Evolutionary conservation across 2,329 filamentous ascomycete genomes (phyloP), one percentile per base, ranked within the genome.

Genomic region (Aspergillus persii): DNA sequence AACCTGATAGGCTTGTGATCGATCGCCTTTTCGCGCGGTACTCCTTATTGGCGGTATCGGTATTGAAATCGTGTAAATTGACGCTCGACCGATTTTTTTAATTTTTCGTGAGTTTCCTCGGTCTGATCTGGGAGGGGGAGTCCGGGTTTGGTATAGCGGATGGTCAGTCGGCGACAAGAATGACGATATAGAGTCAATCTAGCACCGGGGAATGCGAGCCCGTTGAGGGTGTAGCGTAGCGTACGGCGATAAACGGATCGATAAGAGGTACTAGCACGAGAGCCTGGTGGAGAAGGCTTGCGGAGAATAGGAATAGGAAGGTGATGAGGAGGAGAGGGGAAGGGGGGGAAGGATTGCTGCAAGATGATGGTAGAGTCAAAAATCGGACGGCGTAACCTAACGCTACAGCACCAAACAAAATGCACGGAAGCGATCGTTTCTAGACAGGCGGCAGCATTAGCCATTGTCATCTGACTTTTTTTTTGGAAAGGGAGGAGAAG

Each of bases 1-100:
- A 54, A 56, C 46, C 53, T 57, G 52, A 65, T 64, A 62, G 62
- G 62, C 65, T 64, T 68, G 67, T 66, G 67, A 68, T 66, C 57
- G 61, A 31, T 56, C 18, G 6, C 44, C 44, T 51, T 59, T 52
- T 54, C 50, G 46, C 51, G 15, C 36, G 18, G 48, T 50, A 44
- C 44, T 36, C 47, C 26, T 49, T 30, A 52, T 18, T 39, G 30
- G 50, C 30, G 18, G 18, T 23, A 23, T 23, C 18, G 18, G 18
- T 23, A 23, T 23, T 23, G 18, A 12, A 7, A 26, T 49, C 51
- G 26, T 39, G 33, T 36, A 36, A 53, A 53, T 26, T 47, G 4
- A 26, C 44, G 8, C 44, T 6, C 36, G 36, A 15, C 5, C 15
- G 12, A 41, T n/a, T 41, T n/a, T 41, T 41, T 12, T 41, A 15